These are phyloP conservation scores for Phytopythium delawarense DNA, from an alignment of 352 stramenopile species.

Conservation along the genomic window DNA sequence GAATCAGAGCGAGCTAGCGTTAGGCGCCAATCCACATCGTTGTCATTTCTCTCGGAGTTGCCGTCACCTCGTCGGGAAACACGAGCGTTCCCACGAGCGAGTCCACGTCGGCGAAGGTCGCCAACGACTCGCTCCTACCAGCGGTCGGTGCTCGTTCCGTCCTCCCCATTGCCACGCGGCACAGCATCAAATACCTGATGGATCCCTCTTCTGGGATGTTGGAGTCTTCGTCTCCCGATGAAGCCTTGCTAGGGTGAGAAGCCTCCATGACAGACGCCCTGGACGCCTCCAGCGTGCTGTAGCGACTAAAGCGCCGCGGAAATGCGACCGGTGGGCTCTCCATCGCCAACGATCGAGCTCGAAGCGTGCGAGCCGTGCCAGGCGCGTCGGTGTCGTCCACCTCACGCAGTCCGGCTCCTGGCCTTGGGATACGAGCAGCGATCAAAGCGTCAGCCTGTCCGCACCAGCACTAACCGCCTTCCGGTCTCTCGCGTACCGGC, in stretches of 20 bases:
- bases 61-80: constrained; percentile 28
- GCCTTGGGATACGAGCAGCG: background rate
- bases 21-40: background rate
- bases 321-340: constrained; percentile 27
- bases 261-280: background rate
- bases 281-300: constrained; percentile 57
- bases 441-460: constrained; percentile 5
- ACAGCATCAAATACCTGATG: constrained; percentile 56
- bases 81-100: constrained; percentile 35
- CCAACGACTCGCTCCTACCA: background rate
- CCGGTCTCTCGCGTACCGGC: constrained; percentile 10
- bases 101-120: constrained; percentile 6
- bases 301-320: constrained; percentile 61
- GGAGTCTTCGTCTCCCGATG: background rate
- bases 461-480: no score
- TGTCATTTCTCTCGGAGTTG: background rate
- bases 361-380: constrained; percentile 15
- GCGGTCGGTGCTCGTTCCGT: constrained; percentile 23
- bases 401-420: background rate
- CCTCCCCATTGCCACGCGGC: constrained; percentile 60
- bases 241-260: background rate
- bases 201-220: constrained; percentile 1
- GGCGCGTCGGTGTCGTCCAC: constrained; percentile 4
- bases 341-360: constrained; percentile 17
- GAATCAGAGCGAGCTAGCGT: background rate